These are phyloP conservation scores for Candida methanosorbosa DNA, from an alignment of 805 yeast species.

Conservation along the genomic window DNA sequence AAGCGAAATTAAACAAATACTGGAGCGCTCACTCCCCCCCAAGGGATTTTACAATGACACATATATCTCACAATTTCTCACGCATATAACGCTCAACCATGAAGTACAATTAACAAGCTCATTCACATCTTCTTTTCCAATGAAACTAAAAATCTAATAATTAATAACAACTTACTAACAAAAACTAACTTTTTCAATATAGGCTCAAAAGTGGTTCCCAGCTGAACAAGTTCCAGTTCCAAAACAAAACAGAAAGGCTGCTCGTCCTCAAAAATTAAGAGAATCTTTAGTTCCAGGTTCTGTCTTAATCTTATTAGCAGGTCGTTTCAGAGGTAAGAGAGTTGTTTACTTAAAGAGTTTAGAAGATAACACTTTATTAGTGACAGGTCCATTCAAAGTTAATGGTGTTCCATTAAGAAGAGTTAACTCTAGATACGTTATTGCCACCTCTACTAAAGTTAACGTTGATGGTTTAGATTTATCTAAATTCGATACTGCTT, in stretches of 20 bases:
- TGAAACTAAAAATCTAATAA: background rate
- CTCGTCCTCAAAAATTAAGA: conserved; percentile 92
- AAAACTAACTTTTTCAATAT: conserved; percentile 9
- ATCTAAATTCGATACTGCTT: conserved; percentile 84
- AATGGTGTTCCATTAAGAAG: conserved; percentile 99
- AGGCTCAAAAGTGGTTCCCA: conserved; percentile 88
- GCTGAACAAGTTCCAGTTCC: conserved; percentile 84
- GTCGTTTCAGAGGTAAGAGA: conserved; percentile 99
- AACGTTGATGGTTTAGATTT: conserved; percentile 73
- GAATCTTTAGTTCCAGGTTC: conserved; percentile 96
- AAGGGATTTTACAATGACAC: background rate
- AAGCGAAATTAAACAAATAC: no score
- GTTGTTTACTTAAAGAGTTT: conserved; percentile 95
- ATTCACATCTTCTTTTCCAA: no score
- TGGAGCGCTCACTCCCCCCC: no score
- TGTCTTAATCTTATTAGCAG: conserved; percentile 94
- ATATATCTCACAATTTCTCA: background rate
- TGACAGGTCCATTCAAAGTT: conserved; percentile 98
- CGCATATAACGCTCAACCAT: no score
- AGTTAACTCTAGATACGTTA: conserved; percentile 97
- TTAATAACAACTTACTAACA: background rate
- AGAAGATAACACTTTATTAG: conserved; percentile 96
- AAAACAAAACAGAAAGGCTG: conserved; percentile 82
- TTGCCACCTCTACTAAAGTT: conserved; percentile 95
- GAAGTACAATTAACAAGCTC: no score